Percentiles rank a stretch among this genome's conserved stretches.
phyloP scores from a whole-genome alignment of 371 early-diverging fungal species.

The Circinella minor region DNA sequence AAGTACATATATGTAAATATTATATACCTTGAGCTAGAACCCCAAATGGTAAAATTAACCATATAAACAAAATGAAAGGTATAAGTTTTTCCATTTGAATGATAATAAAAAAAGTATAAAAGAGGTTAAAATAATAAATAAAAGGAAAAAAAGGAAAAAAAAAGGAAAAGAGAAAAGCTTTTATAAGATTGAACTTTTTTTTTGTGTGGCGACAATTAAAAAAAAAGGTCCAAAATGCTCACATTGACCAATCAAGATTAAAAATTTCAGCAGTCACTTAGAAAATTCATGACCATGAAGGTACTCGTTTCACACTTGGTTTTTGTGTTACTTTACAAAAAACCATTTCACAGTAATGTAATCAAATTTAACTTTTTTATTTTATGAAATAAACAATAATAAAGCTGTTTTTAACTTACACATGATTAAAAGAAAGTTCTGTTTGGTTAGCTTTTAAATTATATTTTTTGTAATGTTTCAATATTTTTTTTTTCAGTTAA shows the following conservation, averaged over 20 bases:
- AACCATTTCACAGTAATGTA: too few species aligned
- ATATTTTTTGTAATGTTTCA: too few species aligned
- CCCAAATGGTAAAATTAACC: neutral
- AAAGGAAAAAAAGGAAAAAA: conserved; percentile 2
- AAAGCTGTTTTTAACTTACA: too few species aligned
- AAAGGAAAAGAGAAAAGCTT: neutral
- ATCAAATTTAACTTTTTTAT: too few species aligned
- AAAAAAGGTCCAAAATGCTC: neutral
- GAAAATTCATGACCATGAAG: conserved; percentile 8
- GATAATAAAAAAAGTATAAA: neutral
- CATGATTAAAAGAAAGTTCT: too few species aligned
- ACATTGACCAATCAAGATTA: neutral
- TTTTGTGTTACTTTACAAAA: too few species aligned
- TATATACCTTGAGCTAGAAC: conserved; percentile 3
- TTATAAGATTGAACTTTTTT: neutral
- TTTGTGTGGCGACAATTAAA: neutral
- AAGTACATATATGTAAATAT: neutral
- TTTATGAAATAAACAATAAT: too few species aligned
- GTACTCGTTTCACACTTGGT: neutral
- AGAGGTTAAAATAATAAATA: neutral
- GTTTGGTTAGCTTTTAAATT: too few species aligned
- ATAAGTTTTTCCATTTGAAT: conserved; percentile 5
- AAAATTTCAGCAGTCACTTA: conserved; percentile 3
- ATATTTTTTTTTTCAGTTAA: too few species aligned
- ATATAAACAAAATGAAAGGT: neutral